Percentiles rank a stretch among this genome's conserved stretches.
Conservation (phyloP, 306 rosid genomes). For the Prunus fruticosa region DNA sequence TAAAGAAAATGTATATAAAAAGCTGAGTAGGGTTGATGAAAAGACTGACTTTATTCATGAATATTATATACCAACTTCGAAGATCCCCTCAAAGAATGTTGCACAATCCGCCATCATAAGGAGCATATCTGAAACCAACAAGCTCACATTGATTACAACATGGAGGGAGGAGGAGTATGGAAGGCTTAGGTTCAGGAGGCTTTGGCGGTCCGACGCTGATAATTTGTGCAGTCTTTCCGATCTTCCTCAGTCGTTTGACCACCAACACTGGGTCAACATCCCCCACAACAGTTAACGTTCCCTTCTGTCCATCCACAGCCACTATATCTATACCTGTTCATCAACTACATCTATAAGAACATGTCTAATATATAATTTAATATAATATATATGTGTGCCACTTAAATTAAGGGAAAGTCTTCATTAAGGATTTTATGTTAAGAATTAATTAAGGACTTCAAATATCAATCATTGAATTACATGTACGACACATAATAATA, state of each 20-base stretch:
- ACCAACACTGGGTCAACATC: conserved; percentile 2
- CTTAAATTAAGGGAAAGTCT: too few species aligned
- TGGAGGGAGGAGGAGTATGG: not conserved
- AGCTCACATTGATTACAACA: not conserved
- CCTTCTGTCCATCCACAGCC: not conserved
- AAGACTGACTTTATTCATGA: too few species aligned
- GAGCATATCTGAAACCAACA: not conserved
- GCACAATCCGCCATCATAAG: not conserved
- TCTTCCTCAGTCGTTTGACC: conserved; percentile 1
- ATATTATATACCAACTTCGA: too few species aligned
- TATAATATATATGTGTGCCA: not conserved
- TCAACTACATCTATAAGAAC: not conserved
- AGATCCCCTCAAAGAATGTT: not conserved
- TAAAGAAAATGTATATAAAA: too few species aligned
- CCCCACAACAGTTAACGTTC: not conserved
- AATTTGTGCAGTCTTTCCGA: not conserved
- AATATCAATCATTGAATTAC: too few species aligned
- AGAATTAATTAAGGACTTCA: too few species aligned
- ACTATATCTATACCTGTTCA: not conserved
- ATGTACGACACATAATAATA: too few species aligned
- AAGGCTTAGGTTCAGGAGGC: not conserved
- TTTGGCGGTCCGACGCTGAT: conserved; percentile 2
- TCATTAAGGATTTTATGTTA: too few species aligned
- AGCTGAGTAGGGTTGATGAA: too few species aligned
- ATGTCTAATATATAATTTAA: not conserved